These are phyloP conservation scores for Gamarada debralockiae DNA, from an alignment of 495 filamentous ascomycete species.

Conservation along the genomic window DNA sequence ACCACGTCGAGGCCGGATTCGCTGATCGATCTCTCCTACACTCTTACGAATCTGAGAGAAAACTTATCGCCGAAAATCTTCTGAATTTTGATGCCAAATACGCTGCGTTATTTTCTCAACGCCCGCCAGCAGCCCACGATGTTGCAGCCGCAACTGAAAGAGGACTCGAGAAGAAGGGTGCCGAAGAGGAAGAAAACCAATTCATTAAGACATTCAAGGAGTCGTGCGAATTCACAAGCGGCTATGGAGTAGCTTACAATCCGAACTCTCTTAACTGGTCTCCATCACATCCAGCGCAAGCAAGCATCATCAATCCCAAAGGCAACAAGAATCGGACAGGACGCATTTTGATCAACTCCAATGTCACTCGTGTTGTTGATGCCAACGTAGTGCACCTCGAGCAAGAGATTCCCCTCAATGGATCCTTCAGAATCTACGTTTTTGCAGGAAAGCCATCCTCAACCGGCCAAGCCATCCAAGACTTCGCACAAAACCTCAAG, in stretches of 20 bases:
- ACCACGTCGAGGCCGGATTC: slow-evolving; percentile 62
- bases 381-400: slow-evolving; percentile 84
- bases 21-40: slow-evolving; percentile 53
- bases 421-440: slow-evolving; percentile 80
- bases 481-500: slow-evolving; percentile 61
- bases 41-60: slow-evolving; percentile 70
- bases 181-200: slow-evolving; percentile 54
- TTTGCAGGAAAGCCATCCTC: slow-evolving; percentile 67
- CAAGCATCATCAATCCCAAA: slow-evolving; percentile 58
- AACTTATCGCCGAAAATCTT: slow-evolving; percentile 64
- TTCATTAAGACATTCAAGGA: slow-evolving; percentile 68
- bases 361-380: slow-evolving; percentile 79
- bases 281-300: slow-evolving; percentile 66
- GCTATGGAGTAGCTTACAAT: slow-evolving; percentile 66
- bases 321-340: slow-evolving; percentile 61
- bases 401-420: slow-evolving; percentile 83
- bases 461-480: slow-evolving; percentile 58
- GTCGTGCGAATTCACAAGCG: slow-evolving; percentile 66
- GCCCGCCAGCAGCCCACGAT: slow-evolving; percentile 47
- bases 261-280: slow-evolving; percentile 60
- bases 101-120: slow-evolving; percentile 62
- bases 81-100: slow-evolving; percentile 72
- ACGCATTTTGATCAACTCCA: slow-evolving; percentile 67
- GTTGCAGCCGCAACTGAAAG: slow-evolving; percentile 39
- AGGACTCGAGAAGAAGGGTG: slow-evolving; percentile 16